phyloP scores from a whole-genome alignment of 208 protist species.

The Leishmania braziliensis region DNA sequence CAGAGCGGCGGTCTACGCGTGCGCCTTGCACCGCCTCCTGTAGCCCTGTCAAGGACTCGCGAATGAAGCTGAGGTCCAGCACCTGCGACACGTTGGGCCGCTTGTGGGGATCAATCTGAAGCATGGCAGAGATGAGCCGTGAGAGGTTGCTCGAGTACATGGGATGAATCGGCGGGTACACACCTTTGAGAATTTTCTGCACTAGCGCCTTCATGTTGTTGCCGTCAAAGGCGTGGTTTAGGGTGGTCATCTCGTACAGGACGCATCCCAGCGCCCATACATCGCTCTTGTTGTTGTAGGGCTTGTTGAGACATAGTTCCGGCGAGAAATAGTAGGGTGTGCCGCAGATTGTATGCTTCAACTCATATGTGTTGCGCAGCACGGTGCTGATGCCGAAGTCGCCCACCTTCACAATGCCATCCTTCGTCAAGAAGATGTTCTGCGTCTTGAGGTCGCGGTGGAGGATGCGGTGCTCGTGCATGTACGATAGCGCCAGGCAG shows the following conservation, averaged over 20 bases:
- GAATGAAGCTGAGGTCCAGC: constrained; percentile 75
- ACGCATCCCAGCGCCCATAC: constrained; percentile 92
- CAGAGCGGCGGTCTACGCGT: constrained; percentile 42
- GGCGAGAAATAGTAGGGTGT: constrained; percentile 97
- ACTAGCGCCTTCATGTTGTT: constrained; percentile 90
- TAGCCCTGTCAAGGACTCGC: constrained; percentile 65
- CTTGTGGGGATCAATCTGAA: constrained; percentile 81
- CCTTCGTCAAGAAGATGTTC: constrained; percentile 89
- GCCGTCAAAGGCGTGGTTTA: constrained; percentile 89
- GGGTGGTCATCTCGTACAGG: constrained; percentile 91
- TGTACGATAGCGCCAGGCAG: constrained; percentile 76
- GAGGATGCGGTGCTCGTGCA: constrained; percentile 88
- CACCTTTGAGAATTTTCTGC: constrained; percentile 89
- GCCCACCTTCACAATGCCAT: constrained; percentile 88
- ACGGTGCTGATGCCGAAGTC: constrained; percentile 94
- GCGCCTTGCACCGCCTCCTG: constrained; percentile 66
- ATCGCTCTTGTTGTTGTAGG: constrained; percentile 95
- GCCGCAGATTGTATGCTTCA: constrained; percentile 93
- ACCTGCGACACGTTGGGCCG: constrained; percentile 86
- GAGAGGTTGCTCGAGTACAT: constrained; percentile 78
- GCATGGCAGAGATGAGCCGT: constrained; percentile 80
- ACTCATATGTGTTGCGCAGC: constrained; percentile 88
- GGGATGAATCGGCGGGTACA: constrained; percentile 79
- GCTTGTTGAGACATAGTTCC: constrained; percentile 93
- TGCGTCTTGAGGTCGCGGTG: constrained; percentile 93